A percentile compares a stretch with the other conserved stretches of the same genome.
These are phyloP conservation scores for Diaporthe ampelina DNA, from an alignment of 2,329 filamentous ascomycete species.

Conservation along the genomic window DNA sequence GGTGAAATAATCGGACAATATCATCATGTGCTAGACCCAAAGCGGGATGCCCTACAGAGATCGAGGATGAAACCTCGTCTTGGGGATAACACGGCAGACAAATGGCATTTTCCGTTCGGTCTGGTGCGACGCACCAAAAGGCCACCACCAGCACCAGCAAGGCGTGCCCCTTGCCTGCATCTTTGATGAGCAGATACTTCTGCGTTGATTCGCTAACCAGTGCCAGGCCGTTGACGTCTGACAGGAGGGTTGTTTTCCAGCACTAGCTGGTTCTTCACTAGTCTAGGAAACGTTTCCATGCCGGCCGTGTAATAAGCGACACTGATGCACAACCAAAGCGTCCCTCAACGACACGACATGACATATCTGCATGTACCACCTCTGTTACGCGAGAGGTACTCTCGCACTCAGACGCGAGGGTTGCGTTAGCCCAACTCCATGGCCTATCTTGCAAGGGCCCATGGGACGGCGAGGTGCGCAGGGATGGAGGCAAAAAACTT, in stretches of 20 bases:
- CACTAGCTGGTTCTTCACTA: slow-evolving; percentile 32
- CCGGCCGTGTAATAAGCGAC: background rate
- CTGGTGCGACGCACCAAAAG: slow-evolving; percentile 17
- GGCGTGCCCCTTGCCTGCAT: slow-evolving; percentile 32
- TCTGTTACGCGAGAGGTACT: slow-evolving; percentile 10
- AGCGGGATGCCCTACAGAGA: slow-evolving; percentile 10
- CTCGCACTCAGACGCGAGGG: slow-evolving; percentile 5
- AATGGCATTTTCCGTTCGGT: slow-evolving; percentile 14
- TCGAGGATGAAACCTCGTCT: slow-evolving; percentile 12
- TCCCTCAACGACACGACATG: background rate
- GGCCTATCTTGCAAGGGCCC: slow-evolving; percentile 19
- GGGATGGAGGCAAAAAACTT: slow-evolving; percentile 26
- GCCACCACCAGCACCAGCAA: background rate
- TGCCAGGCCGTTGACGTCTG: slow-evolving; percentile 26
- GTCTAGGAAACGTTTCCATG: slow-evolving; percentile 14
- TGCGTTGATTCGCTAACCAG: slow-evolving; percentile 28
- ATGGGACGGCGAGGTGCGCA: slow-evolving; percentile 32
- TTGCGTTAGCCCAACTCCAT: slow-evolving; percentile 17
- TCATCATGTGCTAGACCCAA: background rate
- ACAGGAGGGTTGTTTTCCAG: slow-evolving; percentile 4
- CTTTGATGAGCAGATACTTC: slow-evolving; percentile 26
- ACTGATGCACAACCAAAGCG: slow-evolving; percentile 26
- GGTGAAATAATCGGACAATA: background rate
- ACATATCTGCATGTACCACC: slow-evolving; percentile 22
- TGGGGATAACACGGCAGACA: slow-evolving; percentile 29